phyloP scores from a whole-genome alignment of 805 yeast genomes.

The Kurtzmaniella cleridarum region DNA sequence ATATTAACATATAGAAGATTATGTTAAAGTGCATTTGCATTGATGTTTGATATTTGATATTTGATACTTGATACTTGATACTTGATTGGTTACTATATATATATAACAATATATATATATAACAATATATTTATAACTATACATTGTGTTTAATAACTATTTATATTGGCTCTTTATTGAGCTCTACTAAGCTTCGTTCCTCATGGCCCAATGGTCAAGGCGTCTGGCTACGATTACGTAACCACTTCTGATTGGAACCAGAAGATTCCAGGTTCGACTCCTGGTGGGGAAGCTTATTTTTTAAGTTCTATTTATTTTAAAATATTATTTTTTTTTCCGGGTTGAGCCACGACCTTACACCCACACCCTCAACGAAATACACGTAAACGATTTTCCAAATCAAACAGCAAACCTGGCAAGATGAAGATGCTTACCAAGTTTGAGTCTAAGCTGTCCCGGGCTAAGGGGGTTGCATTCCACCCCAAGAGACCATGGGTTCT shows the following conservation, averaged over 20 bases:
- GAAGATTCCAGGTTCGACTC: slow-evolving; percentile 49
- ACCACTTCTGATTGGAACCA: slow-evolving; percentile 43
- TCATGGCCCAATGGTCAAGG: slow-evolving; percentile 51
- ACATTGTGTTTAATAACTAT: no score
- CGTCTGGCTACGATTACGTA: slow-evolving; percentile 45
- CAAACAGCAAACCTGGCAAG: slow-evolving; percentile 21
- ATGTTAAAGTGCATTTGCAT: no score
- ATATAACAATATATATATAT: no score
- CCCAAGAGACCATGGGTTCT: slow-evolving; percentile 95
- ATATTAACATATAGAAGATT: no score
- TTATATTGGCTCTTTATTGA: no score
- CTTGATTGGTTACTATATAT: no score
- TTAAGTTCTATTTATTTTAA: slow-evolving; percentile 5
- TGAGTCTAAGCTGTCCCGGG: slow-evolving; percentile 96
- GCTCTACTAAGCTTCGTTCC: slow-evolving; percentile 46
- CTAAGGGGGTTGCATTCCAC: slow-evolving; percentile 96
- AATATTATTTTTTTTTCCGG: slow-evolving; percentile 3
- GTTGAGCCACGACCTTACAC: slow-evolving; percentile 2
- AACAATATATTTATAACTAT: no score
- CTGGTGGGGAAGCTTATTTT: slow-evolving; percentile 45
- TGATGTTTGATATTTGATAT: no score
- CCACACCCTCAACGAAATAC: neutral
- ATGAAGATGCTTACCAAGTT: slow-evolving; percentile 81
- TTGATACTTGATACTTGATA: no score
- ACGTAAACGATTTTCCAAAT: no score